phyloP scores from a whole-genome alignment of 768 basidiomycete species.

The Termitomyces sp. region DNA sequence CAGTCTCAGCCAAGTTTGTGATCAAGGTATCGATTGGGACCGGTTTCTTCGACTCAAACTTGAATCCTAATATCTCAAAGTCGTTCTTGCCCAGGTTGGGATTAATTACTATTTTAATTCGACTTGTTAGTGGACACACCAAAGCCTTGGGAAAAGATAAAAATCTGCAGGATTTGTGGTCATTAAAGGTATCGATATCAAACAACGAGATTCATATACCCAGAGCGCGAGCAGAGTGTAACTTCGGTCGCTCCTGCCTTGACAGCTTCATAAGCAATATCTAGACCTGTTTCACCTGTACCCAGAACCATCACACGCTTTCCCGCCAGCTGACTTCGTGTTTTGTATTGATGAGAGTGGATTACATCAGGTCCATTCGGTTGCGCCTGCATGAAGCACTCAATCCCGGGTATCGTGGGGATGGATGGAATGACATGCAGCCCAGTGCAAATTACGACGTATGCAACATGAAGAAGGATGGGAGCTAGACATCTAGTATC shows the following conservation, averaged over 20 bases:
- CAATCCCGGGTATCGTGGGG: constrained; percentile 47
- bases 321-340: constrained; percentile 37
- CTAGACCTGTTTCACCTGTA: constrained; percentile 63
- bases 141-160: constrained; percentile 57
- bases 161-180: constrained; percentile 29
- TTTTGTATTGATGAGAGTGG: constrained; percentile 53
- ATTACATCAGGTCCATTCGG: constrained; percentile 27
- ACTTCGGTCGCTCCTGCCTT: constrained; percentile 51
- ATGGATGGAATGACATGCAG: constrained; percentile 52
- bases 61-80: constrained; percentile 50
- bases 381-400: constrained; percentile 26
- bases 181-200: neutral
- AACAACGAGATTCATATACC: constrained; percentile 26
- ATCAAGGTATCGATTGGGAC: constrained; percentile 47
- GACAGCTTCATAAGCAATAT: constrained; percentile 47
- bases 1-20: constrained; percentile 55
- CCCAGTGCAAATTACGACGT: constrained; percentile 51
- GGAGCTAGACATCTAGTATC: constrained; percentile 16
- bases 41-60: constrained; percentile 35
- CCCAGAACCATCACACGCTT: constrained; percentile 54
- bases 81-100: constrained; percentile 36
- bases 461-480: constrained; percentile 29
- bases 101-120: neutral
- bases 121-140: constrained; percentile 19
- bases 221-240: constrained; percentile 48